Base-by-base conservation (phyloP, 345 rosid species). In the Syzygium aromaticum region DNA sequence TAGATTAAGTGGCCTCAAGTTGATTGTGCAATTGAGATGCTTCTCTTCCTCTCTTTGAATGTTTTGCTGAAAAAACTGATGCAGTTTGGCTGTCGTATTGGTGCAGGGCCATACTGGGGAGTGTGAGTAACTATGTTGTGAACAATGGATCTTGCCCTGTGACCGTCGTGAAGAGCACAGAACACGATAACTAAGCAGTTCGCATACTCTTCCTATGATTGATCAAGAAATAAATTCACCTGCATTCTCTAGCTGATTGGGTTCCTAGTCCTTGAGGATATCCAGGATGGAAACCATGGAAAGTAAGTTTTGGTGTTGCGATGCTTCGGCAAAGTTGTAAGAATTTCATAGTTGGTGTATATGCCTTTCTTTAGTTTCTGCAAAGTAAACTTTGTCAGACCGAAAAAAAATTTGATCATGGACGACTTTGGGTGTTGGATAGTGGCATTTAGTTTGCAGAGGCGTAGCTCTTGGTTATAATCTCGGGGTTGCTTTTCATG, bases 101-200 rank as follows among this genome's bases (percentile, higher is more conserved):
- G 77, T 86, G 78, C 93, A 95, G 96, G 92, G 96, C 90, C 86
- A 94, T 96, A 77, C 49, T 95, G 93, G 98, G 98, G 84, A 94
- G 98, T 87, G 98, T 96, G 11, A 96, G 98, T 94, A 96, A 93
- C 93, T 91, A 92, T 88, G 97, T 95, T 80, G 95, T 94, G 90
- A 94, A 94, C 89, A 93, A 89, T 52, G 96, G 94, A 13, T n/a
- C 88, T 11, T 96, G 98, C 90, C 98, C 98, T 43, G 92, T 96
- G 33, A 95, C 97, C 1, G 97, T 95, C 27, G 98, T 96, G 85
- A 96, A 96, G 92, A 67, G 84, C 21, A 3, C 84, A 28, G 93
- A 86, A 7, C 89, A 88, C 11, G 90, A 83, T 3, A 17, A 8
- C 27, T 51, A 30, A 49, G 9, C 22, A n/a, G 43, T 40, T 83